Percentiles rank a stretch among this genome's conserved stretches.
phyloP scores from a whole-genome alignment of 768 basidiomycete species.

The Termitomyces sp. region DNA sequence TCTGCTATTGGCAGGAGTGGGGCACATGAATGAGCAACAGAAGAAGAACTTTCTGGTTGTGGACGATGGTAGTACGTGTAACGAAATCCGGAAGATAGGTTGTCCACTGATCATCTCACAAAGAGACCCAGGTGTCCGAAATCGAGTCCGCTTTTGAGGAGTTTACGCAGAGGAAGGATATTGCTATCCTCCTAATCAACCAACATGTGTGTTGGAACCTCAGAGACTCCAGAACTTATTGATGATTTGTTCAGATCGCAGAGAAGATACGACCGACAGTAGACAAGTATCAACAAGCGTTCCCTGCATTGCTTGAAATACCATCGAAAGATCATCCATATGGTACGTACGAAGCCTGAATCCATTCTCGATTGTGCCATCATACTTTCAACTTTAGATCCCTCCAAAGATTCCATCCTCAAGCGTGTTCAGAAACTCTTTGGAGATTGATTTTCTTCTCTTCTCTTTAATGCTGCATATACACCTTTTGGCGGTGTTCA shows the following conservation, averaged over 20 bases:
- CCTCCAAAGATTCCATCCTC: conserved; percentile 90
- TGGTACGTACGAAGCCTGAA: conserved; percentile 44
- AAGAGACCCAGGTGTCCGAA: conserved; percentile 86
- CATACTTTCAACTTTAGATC: conserved; percentile 52
- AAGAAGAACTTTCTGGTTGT: conserved; percentile 98
- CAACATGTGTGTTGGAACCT: conserved; percentile 70
- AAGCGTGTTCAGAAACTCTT: conserved; percentile 96
- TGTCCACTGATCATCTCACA: background rate
- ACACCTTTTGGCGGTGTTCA: background rate
- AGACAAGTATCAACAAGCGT: conserved; percentile 92
- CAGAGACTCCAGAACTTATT: background rate
- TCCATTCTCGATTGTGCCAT: background rate
- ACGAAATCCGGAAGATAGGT: background rate
- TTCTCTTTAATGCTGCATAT: background rate
- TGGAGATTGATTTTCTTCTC: conserved; percentile 58
- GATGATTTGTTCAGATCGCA: conserved; percentile 61
- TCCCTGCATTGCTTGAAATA: conserved; percentile 95
- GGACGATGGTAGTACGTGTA: conserved; percentile 82
- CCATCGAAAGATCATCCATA: conserved; percentile 99
- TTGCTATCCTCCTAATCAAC: conserved; percentile 96
- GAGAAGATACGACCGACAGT: conserved; percentile 95
- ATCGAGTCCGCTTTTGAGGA: conserved; percentile 94
- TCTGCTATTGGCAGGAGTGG: conserved; percentile 89
- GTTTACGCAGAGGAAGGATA: conserved; percentile 90
- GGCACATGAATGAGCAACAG: conserved; percentile 84